Evolutionary conservation across 2,329 filamentous ascomycete species (phyloP).

Genomic region (Trichoderma atroviride): DNA sequence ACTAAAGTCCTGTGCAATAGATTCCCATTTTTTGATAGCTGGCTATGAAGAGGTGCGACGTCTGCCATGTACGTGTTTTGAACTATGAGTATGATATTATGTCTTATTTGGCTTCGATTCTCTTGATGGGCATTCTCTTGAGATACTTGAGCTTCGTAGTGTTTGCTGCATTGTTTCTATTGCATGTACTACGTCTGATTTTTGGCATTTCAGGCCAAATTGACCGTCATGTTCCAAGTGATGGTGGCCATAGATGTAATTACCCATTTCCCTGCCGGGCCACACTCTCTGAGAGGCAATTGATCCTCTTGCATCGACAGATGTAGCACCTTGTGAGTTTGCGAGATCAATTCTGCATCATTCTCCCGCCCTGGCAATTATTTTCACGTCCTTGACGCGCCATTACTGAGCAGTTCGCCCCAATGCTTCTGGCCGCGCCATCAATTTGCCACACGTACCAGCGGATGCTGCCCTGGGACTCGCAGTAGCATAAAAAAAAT

Average conservation of each 20-base stretch:
- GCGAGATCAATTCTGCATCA: neutral
- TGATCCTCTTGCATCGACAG: neutral
- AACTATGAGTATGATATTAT: neutral
- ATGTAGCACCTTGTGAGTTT: neutral
- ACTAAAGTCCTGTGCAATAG: conserved; percentile 3
- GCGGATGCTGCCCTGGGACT: neutral
- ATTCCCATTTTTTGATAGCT: conserved; percentile 8
- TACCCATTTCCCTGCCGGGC: neutral
- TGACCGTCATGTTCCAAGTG: neutral
- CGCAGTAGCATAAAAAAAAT: neutral
- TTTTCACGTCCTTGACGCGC: neutral
- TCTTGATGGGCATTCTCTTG: neutral
- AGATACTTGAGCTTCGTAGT: neutral
- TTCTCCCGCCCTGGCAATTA: neutral
- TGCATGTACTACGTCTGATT: neutral
- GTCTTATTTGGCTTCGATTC: neutral
- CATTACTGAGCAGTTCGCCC: neutral
- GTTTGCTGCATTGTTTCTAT: neutral
- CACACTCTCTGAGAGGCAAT: neutral
- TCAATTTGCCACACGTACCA: neutral
- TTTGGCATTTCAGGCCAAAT: neutral
- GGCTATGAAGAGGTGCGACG: neutral
- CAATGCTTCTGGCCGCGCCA: neutral
- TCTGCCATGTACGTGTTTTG: neutral
- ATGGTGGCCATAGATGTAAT: neutral